phyloP scores from a whole-genome alignment of 1,139 yeast species.

The Pichia sorboxylosa region DNA sequence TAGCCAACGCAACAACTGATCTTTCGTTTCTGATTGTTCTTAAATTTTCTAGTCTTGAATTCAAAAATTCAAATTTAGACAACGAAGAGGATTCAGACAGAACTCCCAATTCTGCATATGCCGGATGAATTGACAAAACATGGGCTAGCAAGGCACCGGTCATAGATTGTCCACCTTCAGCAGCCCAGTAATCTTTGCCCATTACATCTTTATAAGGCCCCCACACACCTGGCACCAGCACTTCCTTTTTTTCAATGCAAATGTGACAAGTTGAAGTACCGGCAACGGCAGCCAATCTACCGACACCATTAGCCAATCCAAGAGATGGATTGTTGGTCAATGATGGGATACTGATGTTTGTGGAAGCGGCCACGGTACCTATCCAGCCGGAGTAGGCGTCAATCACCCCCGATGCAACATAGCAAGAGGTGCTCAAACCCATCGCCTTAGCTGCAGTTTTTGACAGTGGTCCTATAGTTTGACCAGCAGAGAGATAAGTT shows the following conservation, averaged over 20 bases:
- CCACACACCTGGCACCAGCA: slow-evolving; percentile 96
- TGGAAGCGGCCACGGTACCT: slow-evolving; percentile 91
- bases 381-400: slow-evolving; percentile 99
- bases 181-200: slow-evolving; percentile 83
- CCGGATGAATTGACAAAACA: slow-evolving; percentile 84
- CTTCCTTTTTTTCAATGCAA: slow-evolving; percentile 72
- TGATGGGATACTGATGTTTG: slow-evolving; percentile 37
- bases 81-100: slow-evolving; percentile 47
- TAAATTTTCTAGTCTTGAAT: slow-evolving; percentile 59
- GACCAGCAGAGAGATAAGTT: slow-evolving; percentile 75
- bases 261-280: slow-evolving; percentile 97
- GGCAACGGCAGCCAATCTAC: slow-evolving; percentile 93
- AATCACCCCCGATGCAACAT: slow-evolving; percentile 90
- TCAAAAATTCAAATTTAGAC: slow-evolving; percentile 74
- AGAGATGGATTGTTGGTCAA: slow-evolving; percentile 27
- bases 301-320: slow-evolving; percentile 52
- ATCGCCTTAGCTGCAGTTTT: slow-evolving; percentile 64
- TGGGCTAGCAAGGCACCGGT: slow-evolving; percentile 92
- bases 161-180: slow-evolving; percentile 98
- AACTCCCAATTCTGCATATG: slow-evolving; percentile 50
- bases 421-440: slow-evolving; percentile 69
- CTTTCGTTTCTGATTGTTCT: slow-evolving; percentile 45
- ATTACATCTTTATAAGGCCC: slow-evolving; percentile 93
- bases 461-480: slow-evolving; percentile 63
- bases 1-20: slow-evolving; percentile 70